Conservation (phyloP, 805 yeast species). For the Hanseniaspora hatyaiensis region DNA sequence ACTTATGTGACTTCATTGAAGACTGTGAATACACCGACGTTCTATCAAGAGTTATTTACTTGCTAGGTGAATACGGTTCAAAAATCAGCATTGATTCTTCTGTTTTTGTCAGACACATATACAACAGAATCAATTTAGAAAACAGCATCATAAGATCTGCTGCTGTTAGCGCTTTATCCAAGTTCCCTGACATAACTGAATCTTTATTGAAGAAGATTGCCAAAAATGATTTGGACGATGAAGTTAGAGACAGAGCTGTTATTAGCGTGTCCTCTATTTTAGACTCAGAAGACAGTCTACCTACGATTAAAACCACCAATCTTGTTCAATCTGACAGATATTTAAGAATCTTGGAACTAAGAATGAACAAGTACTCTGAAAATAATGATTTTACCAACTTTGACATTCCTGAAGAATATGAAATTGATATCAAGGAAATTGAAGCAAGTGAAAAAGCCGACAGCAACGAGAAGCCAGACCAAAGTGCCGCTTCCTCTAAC, state of each 20-base stretch:
- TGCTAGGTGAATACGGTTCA: slow-evolving; percentile 93
- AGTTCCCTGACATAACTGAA: slow-evolving; percentile 56
- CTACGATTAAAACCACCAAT: slow-evolving; percentile 38
- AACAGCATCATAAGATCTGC: slow-evolving; percentile 92
- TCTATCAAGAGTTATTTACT: slow-evolving; percentile 80
- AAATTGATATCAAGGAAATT: not conserved
- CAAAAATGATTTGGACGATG: slow-evolving; percentile 82
- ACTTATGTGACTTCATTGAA: slow-evolving; percentile 91
- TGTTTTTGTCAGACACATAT: slow-evolving; percentile 85
- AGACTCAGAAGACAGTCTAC: slow-evolving; percentile 32
- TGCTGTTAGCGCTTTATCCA: slow-evolving; percentile 84
- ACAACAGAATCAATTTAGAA: slow-evolving; percentile 91
- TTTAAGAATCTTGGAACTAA: slow-evolving; percentile 64
- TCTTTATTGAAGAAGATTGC: slow-evolving; percentile 65
- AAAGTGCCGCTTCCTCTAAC: slow-evolving; percentile 51
- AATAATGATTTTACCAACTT: slow-evolving; percentile 23
- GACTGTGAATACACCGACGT: slow-evolving; percentile 95
- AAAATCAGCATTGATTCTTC: slow-evolving; percentile 54
- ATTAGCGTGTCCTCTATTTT: slow-evolving; percentile 46
- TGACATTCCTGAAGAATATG: slow-evolving; percentile 11
- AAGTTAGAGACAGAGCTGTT: slow-evolving; percentile 95
- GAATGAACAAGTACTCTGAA: slow-evolving; percentile 58
- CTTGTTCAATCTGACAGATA: slow-evolving; percentile 29
- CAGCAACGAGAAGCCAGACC: slow-evolving; percentile 51
- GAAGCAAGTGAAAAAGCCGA: not conserved